Percentiles rank a stretch among this genome's conserved stretches.
Evolutionary conservation across 306 rosid genomes (phyloP).

Genomic region (Dryas alaskensis): DNA sequence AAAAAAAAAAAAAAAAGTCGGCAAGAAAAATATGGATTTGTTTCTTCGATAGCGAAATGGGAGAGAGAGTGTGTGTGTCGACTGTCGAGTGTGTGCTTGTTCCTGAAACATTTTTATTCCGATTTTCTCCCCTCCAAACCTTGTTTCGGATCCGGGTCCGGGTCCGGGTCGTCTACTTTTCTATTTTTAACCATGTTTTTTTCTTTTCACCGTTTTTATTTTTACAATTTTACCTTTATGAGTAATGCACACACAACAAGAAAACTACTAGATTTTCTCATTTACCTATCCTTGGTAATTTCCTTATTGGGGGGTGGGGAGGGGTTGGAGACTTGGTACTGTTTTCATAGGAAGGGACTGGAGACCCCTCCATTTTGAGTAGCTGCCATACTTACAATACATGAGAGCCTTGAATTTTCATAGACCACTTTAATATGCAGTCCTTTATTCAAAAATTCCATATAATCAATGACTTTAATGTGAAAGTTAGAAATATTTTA

Average conservation of each 20-base stretch:
- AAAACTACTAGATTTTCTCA: neutral
- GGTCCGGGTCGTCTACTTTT: neutral
- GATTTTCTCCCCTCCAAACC: neutral
- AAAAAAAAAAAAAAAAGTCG: conserved; percentile 20
- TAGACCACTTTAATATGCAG: too few species aligned
- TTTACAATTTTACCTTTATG: neutral
- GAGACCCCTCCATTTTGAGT: neutral
- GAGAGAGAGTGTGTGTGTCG: neutral
- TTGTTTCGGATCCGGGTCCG: neutral
- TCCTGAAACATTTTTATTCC: neutral
- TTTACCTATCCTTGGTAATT: neutral
- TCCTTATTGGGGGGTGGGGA: neutral
- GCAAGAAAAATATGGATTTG: conserved; percentile 28
- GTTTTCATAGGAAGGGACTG: neutral
- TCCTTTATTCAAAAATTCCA: too few species aligned
- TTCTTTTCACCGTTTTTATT: neutral
- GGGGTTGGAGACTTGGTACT: neutral
- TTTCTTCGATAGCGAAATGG: neutral
- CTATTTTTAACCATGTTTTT: neutral
- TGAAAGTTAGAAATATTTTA: too few species aligned
- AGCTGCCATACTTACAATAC: too few species aligned
- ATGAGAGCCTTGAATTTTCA: too few species aligned
- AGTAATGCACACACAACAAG: neutral
- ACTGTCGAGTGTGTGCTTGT: neutral
- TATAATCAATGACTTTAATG: too few species aligned